These are phyloP conservation scores for Linderniella brevidens DNA, from an alignment of 257 asterid genomes.

Conservation along the genomic window DNA sequence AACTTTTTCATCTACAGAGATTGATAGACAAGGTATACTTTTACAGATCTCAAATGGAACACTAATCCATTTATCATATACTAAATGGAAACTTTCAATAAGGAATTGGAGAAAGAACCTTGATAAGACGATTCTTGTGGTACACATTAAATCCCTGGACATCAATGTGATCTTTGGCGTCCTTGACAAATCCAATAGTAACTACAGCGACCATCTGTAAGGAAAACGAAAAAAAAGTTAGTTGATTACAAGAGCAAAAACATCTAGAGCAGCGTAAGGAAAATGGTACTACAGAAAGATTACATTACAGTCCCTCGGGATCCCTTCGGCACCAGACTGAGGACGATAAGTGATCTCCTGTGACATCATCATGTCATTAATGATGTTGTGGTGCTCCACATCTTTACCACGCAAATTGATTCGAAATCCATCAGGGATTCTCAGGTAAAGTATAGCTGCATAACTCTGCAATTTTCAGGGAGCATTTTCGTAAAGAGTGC, in stretches of 20 bases:
- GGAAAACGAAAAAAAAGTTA: conserved; percentile 11
- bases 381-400: conserved; percentile 87
- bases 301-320: conserved; percentile 51
- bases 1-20: no score
- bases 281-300: conserved; percentile 9
- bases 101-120: conserved; percentile 28
- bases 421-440: conserved; percentile 68
- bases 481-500: not conserved
- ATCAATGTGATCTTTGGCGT: conserved; percentile 82
- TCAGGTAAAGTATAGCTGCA: conserved; percentile 86
- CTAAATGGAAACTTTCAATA: no score
- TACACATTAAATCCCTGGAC: conserved; percentile 97
- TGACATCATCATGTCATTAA: conserved; percentile 98
- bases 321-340: conserved; percentile 59
- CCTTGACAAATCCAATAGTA: conserved; percentile 94
- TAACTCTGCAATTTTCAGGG: conserved; percentile 53
- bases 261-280: not conserved
- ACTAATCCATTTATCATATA: no score
- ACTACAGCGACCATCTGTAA: conserved; percentile 72
- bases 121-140: conserved; percentile 91
- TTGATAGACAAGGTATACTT: no score
- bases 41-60: no score
- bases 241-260: conserved; percentile 1
- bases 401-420: conserved; percentile 88
- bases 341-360: conserved; percentile 87